Evolutionary conservation across 2,329 filamentous ascomycete species (phyloP), one percentile per base, ranked within the genome.

Genomic region (Colletotrichum sp.): DNA sequence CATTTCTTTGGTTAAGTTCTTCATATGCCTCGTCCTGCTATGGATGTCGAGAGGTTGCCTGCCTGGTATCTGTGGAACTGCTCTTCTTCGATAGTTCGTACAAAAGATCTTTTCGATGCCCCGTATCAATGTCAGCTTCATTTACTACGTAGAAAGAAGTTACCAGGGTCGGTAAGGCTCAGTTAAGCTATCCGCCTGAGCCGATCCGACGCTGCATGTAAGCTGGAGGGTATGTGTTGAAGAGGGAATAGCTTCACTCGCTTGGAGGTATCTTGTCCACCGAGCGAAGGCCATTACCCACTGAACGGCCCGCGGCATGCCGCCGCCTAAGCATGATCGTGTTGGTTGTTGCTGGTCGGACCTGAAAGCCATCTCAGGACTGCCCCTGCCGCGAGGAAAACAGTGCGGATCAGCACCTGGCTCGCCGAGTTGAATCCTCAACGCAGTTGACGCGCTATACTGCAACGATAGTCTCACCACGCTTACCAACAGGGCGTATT

Each of bases 11-110:
- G 10, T 13, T 4, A 13, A 52, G 44, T 52, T 12, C n/a, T 13
- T 13, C 0, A 13, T 0, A 52, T 52, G 1, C 16, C n/a, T 52
- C n/a, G 44, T 13, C 44, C 8, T 12, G 16, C 44, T 52, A 0
- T 21, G n/a, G 0, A 13, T 5, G n/a, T 0, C 12, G 10, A 52
- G 0, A 21, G 44, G 44, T 13, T 21, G n/a, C n/a, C n/a, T 52
- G 44, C 44, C 44, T 21, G n/a, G 44, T 21, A 13, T 21, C 6
- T 21, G 44, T 52, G 44, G 44, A 21, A 52, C 44, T 52, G 10
- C 44, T 21, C 44, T 52, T 52, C 6, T 52, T 52, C 44, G n/a
- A 21, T 52, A 52, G n/a, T 21, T 52, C 44, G 4, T 52, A 52
- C 44, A 52, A 52, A 52, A 52, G 44, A 21, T 52, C 44, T 52